Base-by-base conservation (phyloP, 768 basidiomycete species). In the Fistulinella prunicolor region DNA sequence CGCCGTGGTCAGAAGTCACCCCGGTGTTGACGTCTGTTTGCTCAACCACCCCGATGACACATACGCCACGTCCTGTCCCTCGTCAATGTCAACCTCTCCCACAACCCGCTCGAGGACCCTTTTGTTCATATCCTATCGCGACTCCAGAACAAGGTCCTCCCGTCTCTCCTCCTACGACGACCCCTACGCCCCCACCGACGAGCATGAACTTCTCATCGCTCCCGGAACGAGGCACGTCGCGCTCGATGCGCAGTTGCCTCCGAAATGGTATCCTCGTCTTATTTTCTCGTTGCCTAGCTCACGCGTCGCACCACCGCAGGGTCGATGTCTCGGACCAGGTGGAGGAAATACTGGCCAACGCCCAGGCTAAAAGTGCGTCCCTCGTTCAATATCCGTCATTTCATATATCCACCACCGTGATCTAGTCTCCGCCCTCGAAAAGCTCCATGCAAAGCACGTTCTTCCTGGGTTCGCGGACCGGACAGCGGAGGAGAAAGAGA, bases 381-480 rank as follows among this genome's bases (percentile, higher is more conserved):
- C 43, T 23, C 46, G 59, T 47, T 13, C 29, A 24, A 52, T 50
- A 30, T 50, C 44, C 44, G 32, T 45, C 48, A 30, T 55, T 35
- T 26, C 48, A 24, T 46, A 4, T 32, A 28, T 54, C 58, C 51
- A 56, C 46, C 52, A 58, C 50, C 42, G 10, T 56, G 12, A 41
- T 46, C 55, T 67, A 98, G 96, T 98, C 62, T 69, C 75, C n/a
- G 71, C 80, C 7, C 83, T 99, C 34, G 96, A 98, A 68, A 96
- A 89, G 66, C 82, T 99, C 5, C 95, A 99, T 58, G 90, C 95
- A 55, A 96, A 90, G 65, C 94, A 96, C 67, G 87, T 86, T 48
- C 80, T 99, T 6, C 96, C 96, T 55, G 95, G 94, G 1, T 99
- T 99, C 66, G 81, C 92, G 64, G 96, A 99, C 79, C 87, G 96